phyloP scores from a whole-genome alignment of 306 rosid species.

The Vicia sativa region DNA sequence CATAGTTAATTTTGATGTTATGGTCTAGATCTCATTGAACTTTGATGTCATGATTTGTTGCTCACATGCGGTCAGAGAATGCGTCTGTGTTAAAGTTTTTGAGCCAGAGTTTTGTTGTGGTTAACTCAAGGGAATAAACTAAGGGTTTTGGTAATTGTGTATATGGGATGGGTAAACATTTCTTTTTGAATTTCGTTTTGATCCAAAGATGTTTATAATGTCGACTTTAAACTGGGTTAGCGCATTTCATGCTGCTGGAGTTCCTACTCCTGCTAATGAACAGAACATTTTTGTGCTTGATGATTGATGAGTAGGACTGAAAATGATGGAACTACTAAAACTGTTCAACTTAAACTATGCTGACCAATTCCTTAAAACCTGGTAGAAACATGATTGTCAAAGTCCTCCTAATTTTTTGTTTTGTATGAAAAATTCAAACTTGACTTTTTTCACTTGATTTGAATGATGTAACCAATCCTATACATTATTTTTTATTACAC shows the following conservation, averaged over 20 bases:
- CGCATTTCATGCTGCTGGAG: slow-evolving; percentile 21
- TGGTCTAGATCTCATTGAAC: too few relatives aligned
- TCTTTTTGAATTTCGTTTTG: slow-evolving; percentile 11
- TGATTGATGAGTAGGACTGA: not conserved
- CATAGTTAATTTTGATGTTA: not conserved
- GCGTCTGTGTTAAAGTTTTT: not conserved
- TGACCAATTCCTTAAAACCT: slow-evolving; percentile 12
- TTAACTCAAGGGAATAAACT: not conserved
- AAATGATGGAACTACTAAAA: slow-evolving; percentile 21
- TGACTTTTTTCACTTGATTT: slow-evolving; percentile 16
- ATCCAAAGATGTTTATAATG: not conserved
- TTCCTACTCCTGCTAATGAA: slow-evolving; percentile 17
- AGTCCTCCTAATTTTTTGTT: slow-evolving; percentile 19
- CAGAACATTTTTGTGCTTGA: slow-evolving; percentile 24
- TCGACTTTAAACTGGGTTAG: slow-evolving; percentile 1
- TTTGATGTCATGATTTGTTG: not conserved
- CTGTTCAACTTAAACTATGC: not conserved
- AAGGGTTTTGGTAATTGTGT: not conserved
- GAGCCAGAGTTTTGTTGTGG: not conserved
- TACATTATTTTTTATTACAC: not conserved
- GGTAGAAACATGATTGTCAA: not conserved
- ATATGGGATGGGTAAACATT: not conserved
- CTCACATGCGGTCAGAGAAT: not conserved
- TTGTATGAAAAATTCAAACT: slow-evolving; percentile 17
- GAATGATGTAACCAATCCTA: not conserved